phyloP scores from a whole-genome alignment of 1,139 yeast species.

The Candida freyschussii region DNA sequence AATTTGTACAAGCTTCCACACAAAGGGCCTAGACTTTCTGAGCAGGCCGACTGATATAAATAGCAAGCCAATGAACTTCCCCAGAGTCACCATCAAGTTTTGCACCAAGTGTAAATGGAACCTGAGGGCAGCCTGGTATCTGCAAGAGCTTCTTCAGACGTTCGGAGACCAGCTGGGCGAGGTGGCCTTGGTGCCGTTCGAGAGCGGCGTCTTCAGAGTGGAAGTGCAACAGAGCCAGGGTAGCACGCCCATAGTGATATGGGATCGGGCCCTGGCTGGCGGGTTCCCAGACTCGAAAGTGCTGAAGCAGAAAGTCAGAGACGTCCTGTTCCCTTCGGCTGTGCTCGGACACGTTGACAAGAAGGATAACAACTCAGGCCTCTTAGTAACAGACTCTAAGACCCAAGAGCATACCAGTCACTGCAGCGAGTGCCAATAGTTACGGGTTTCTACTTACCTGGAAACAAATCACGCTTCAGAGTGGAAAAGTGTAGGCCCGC shows the following conservation, averaged over 20 bases:
- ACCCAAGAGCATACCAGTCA: conserved; percentile 3
- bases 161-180: conserved; percentile 50
- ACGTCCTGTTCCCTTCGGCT: conserved; percentile 41
- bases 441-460: too few relatives aligned
- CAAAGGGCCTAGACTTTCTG: too few relatives aligned
- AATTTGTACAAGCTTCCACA: too few relatives aligned
- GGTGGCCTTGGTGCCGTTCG: conserved; percentile 47
- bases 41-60: too few relatives aligned
- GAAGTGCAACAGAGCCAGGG: conserved; percentile 28
- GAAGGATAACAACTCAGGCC: conserved; percentile 23
- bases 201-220: conserved; percentile 50
- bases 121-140: conserved; percentile 62
- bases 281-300: conserved; percentile 64
- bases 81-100: conserved; percentile 48
- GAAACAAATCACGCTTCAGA: too few relatives aligned
- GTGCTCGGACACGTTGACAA: conserved; percentile 44
- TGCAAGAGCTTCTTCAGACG: conserved; percentile 58
- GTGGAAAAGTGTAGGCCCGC: too few relatives aligned
- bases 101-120: conserved; percentile 65
- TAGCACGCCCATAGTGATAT: conserved; percentile 29
- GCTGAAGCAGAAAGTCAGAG: conserved; percentile 49
- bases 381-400: conserved; percentile 8
- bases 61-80: too few relatives aligned
- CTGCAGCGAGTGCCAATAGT: conserved; percentile 19
- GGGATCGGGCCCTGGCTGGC: conserved; percentile 52